Base-by-base conservation (phyloP, 1,139 yeast genomes). In the Yamadazyma epiphylla region DNA sequence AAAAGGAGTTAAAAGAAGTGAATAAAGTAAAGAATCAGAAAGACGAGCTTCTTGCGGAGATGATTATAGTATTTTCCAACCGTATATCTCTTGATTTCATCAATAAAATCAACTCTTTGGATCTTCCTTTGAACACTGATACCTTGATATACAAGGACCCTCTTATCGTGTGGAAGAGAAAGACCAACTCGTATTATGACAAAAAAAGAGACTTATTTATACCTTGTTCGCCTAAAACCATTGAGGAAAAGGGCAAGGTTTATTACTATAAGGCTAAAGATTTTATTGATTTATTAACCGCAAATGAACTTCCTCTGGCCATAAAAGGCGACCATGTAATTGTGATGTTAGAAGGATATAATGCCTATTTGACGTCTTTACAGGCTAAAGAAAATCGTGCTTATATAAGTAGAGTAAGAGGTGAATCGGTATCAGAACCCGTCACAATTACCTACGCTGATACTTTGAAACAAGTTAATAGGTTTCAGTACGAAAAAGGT, bases 291-390 rank as follows among this genome's bases (percentile, higher is more conserved):
- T 45, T 49, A 26, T 48, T 76, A 15, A 46, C 53, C 16, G 47
- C 58, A 17, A 17, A 17, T 10, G 10, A 10, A 7, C 20, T 17
- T 17, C 9, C 7, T 7, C 20, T 17, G 10, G 7, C 20, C 7
- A n/a, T n/a, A n/a, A n/a, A n/a, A n/a, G 20, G 20, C 20, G 7
- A 7, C 20, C 7, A 17, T 17, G 20, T 17, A 0, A 62, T 80
- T 0, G 37, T 80, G 2, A 50, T 80, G 23, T 49, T 78, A 1
- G 72, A 71, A 36, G 75, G 75, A 3, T 65, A 66, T 33, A 77
- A 71, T 16, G 60, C 60, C 30, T 63, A 64, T 32, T 38, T 76
- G 23, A 54, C 55, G 27, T 67, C 64, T 26, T 41, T 80, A 17
- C 68, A 56, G 30, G 58, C 64, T 1, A 46, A 58, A 13, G 76